Evolutionary conservation across 2,329 filamentous ascomycete genomes (phyloP), one percentile per base, ranked within the genome.

Genomic region (Claviceps sp.): DNA sequence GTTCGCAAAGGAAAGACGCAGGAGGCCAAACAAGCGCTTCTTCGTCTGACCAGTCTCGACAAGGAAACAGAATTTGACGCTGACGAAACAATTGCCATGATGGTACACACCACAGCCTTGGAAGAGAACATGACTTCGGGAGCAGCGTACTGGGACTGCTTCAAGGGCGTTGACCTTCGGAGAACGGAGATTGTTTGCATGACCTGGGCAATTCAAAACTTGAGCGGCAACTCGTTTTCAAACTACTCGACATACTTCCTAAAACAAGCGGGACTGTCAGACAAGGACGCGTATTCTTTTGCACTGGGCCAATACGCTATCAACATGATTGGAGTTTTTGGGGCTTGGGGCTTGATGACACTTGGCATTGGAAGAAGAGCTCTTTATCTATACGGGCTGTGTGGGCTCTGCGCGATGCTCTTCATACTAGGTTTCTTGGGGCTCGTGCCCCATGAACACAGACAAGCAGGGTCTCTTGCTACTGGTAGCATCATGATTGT

Each of bases 51-150:
- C 5, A 83, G 76, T 59, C 59, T 73, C 14, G 71, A 81, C 56
- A 72, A 73, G 51, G 82, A 88, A 55, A 83, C 80, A 1, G 77
- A 84, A 55, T 90, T 93, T 59, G 80, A 94, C 61, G 79, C 85
- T 11, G 85, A 94, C 56, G 87, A 93, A 68, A 93, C 87, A 0
- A 75, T 95, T 48, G 83, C 87, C 60, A 94, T 95, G 87, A 95
- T 95, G 86, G 81, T 89, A 1, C 87, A 94, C 63, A 95, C 89
- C 0, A 90, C 86, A 0, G 84, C 85, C 0, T 72, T 94, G 11
- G 89, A 95, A 65, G 77, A 87, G 62, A 76, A 78, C 66, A 85
- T 89, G 50, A 89, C 86, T 4, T 70, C 72, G 6, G 88, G 88
- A 34, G 80, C 86, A 5, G 82, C 75, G 50, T 95, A 93, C 66